These are phyloP conservation scores for Sindora glabra DNA, from an alignment of 306 rosid genomes.

Conservation along the genomic window DNA sequence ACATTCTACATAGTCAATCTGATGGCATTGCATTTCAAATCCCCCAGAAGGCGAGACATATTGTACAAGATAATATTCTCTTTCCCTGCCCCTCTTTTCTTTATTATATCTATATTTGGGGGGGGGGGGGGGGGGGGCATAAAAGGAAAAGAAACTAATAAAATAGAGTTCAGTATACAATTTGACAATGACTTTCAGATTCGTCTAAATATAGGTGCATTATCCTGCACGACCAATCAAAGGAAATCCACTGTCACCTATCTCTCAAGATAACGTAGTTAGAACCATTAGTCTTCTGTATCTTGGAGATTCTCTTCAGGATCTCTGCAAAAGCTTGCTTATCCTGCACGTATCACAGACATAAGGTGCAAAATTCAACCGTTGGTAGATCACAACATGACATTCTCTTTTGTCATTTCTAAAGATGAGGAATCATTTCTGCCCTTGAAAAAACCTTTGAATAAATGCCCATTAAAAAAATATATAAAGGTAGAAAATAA, in stretches of 20 bases:
- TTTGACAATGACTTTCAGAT: background rate
- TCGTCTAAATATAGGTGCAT: background rate
- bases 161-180: background rate
- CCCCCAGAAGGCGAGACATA: background rate
- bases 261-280: conserved; percentile 69
- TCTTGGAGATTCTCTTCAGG: conserved; percentile 80
- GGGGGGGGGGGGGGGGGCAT: no score
- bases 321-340: conserved; percentile 83
- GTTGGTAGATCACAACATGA: conserved; percentile 2
- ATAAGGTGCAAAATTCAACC: background rate
- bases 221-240: background rate
- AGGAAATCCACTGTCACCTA: conserved; percentile 13
- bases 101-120: background rate
- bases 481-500: no score
- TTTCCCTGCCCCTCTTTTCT: background rate
- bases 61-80: background rate
- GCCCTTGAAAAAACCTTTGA: background rate
- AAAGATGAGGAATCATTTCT: background rate
- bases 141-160: background rate
- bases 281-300: conserved; percentile 68
- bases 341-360: conserved; percentile 49
- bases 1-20: background rate
- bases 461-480: background rate
- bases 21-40: background rate
- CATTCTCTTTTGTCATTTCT: no score